These are phyloP conservation scores for Ploettnerulaceae sp. DNA, from an alignment of 2,329 filamentous ascomycete species.

Conservation along the genomic window DNA sequence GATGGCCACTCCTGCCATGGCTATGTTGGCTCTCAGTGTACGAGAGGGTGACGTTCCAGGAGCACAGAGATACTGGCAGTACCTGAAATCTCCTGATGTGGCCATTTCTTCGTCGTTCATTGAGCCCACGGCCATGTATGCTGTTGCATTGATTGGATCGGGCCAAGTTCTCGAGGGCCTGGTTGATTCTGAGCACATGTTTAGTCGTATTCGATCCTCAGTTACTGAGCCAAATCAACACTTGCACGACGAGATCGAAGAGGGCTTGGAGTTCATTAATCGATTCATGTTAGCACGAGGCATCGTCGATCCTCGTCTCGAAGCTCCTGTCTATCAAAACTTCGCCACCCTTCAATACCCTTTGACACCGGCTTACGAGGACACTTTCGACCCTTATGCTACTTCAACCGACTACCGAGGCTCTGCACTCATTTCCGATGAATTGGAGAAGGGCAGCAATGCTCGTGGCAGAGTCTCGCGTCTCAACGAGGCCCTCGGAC, in stretches of 20 bases:
- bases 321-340: constrained; percentile 43
- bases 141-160: constrained; percentile 79
- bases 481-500: constrained; percentile 73
- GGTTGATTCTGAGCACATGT: constrained; percentile 77
- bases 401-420: constrained; percentile 90
- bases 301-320: constrained; percentile 49
- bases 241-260: constrained; percentile 75
- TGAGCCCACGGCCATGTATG: constrained; percentile 87
- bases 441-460: constrained; percentile 75
- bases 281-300: constrained; percentile 54
- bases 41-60: constrained; percentile 73
- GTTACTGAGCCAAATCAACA: constrained; percentile 48
- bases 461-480: constrained; percentile 58
- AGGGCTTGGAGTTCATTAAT: constrained; percentile 67
- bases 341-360: constrained; percentile 49
- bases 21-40: constrained; percentile 81
- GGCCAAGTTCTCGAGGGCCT: constrained; percentile 81
- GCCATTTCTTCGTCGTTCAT: constrained; percentile 63
- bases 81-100: constrained; percentile 60
- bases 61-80: constrained; percentile 76
- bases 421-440: constrained; percentile 83
- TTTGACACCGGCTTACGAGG: constrained; percentile 62
- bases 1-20: constrained; percentile 60
- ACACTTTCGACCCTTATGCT: constrained; percentile 86
- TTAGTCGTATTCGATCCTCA: constrained; percentile 68